These are phyloP conservation scores for Cyberlindnera petersonii DNA, from an alignment of 805 yeast species.

Conservation along the genomic window DNA sequence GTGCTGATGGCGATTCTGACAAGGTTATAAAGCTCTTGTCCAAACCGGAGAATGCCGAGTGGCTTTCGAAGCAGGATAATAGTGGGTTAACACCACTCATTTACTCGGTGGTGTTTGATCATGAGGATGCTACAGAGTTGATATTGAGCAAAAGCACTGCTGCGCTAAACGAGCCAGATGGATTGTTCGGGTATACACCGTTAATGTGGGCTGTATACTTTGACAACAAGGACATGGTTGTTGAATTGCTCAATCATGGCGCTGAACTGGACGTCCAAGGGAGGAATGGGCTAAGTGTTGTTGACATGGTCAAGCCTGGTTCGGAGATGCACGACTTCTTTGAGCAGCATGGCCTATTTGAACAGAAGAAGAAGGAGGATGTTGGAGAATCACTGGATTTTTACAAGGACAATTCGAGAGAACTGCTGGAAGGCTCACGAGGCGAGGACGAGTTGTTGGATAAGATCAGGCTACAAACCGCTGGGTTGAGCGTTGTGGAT, in stretches of 20 bases:
- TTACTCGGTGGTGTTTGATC: constrained; percentile 53
- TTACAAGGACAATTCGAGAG: constrained; percentile 13
- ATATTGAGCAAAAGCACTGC: constrained; percentile 12
- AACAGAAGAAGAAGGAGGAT: constrained; percentile 7
- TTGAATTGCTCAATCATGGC: constrained; percentile 53
- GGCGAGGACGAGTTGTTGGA: constrained; percentile 29
- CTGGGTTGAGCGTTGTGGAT: constrained; percentile 24
- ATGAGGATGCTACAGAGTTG: constrained; percentile 43
- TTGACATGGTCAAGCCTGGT: constrained; percentile 53
- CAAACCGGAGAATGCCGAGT: constrained; percentile 26
- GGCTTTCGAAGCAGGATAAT: constrained; percentile 30
- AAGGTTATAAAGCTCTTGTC: constrained; percentile 20
- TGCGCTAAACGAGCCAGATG: constrained; percentile 34
- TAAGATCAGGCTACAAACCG: constrained; percentile 38
- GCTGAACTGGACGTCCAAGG: constrained; percentile 48
- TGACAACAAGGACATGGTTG: constrained; percentile 51
- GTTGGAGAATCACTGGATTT: constrained; percentile 9
- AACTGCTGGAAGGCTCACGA: constrained; percentile 5
- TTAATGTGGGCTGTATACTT: constrained; percentile 84
- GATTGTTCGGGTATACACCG: constrained; percentile 55
- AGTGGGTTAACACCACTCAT: constrained; percentile 46
- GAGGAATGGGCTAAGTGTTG: constrained; percentile 46
- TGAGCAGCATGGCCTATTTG: constrained; percentile 45
- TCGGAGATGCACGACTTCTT: constrained; percentile 56
- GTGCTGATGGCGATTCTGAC: constrained; percentile 35